Base-by-base conservation (phyloP, 139 green algal species). In the Trebouxia sp. region DNA sequence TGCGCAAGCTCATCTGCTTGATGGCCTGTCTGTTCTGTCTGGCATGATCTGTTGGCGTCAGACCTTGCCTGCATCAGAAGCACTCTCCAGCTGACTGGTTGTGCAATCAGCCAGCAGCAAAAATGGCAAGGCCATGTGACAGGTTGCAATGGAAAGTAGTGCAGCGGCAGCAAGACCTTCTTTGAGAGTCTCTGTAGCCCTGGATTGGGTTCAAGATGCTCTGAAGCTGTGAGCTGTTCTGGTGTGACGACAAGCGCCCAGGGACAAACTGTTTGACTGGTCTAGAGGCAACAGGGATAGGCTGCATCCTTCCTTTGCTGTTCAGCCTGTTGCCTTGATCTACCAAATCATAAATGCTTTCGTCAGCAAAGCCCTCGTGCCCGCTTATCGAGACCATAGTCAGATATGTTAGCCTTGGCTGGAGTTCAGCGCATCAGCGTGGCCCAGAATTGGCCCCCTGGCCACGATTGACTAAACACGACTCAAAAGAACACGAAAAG, bases 171-270 rank as follows among this genome's bases (percentile, higher is more conserved):
- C n/a, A n/a, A n/a, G n/a, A 77, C 69, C 69, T 48, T 35, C 41
- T 24, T 26, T 77, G 69, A 26, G 43, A 56, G 24, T 77, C 69
- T 39, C 69, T 77, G 69, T 41, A 56, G 69, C 69, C 69, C 22
- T 26, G 9, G 9, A 77, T 35, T 37, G 69, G 69, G 24, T 77
- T 77, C 39, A 77, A 53, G 10, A 77, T 77, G 26, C 43, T 53
- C 30, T 53, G 42, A 26, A 77, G 69, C 41, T 77, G 69, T 56
- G 42, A 51, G 41, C 69, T 77, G 69, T 77, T 77, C n/a, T 77
- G 69, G 22, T 77, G 69, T 32, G 42, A 53, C 3, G 69, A 77
- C 41, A 77, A 15, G 12, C 26, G 26, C 24, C 43, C 69, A 37
- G 69, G 62, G 35, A 45, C 37, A 30, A 72, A 72, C 0, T 32